Base-by-base conservation (phyloP, 148 eudicot species). In the Fagopyrum tataricum region DNA sequence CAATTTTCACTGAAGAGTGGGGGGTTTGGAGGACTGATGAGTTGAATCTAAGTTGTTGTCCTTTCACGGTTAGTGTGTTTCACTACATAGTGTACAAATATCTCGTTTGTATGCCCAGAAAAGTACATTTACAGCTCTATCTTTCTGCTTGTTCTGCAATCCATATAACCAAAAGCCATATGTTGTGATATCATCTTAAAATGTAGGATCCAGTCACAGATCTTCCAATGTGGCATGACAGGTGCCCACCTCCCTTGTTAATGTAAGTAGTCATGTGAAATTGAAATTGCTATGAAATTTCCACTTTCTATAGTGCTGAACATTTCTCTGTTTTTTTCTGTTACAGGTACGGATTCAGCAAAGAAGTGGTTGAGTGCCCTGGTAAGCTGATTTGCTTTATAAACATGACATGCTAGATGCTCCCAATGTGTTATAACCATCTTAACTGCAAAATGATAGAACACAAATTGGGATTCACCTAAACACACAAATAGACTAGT, bases 281-380 rank as follows among this genome's bases (percentile, higher is more conserved):
- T 69, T 9, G 13, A 43, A 43, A 39, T 43, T 15, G 44, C 31
- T 44, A 71, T 21, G 46, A 0, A 31, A 31, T 31, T 55, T 58
- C 61, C 31, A 58, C 42, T 70, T 14, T 67, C 8, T 2, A 44
- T 11, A 21, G 5, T 14, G 43, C 43, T 62, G 44, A 62, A 13
- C 20, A 15, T 62, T 37, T 62, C 43, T 37, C 18, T 61, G n/a
- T 61, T 61, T 44, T 72, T 49, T 72, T 49, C 46, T 58, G 47
- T 71, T 75, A 40, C 81, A 88, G 92, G 85, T 88, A 94, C 76
- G 98, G 98, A 72, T 94, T 94, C 79, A 94, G 98, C 85, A 78
- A 80, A 80, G 96, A 95, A 85, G 89, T 95, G 72, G 97, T 95
- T 39, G 99, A 94, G 79, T 89, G 91, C 81, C 98, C 98, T 76